phyloP scores from a whole-genome alignment of 306 rosid genomes.

The Acacia acuminata region DNA sequence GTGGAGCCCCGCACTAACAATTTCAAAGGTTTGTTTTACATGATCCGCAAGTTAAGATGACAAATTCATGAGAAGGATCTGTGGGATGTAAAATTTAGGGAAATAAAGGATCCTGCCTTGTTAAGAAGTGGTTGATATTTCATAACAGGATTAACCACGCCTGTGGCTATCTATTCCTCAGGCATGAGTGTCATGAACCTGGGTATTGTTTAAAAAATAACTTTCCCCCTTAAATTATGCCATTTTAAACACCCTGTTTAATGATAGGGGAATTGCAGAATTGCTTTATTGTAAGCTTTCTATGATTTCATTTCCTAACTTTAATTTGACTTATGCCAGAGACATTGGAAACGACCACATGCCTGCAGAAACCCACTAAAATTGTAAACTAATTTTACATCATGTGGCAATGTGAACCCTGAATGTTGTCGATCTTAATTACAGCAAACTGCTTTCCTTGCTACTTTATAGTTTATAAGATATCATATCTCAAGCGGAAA shows the following conservation, averaged over 20 bases:
- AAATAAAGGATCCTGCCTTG: not conserved
- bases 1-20: constrained; percentile 80
- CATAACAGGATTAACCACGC: not conserved
- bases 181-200: not conserved
- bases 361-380: not conserved
- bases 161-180: not conserved
- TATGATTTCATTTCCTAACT: not conserved
- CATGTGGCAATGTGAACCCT: not conserved
- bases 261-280: not conserved
- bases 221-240: not conserved
- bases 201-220: not conserved
- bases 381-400: not conserved
- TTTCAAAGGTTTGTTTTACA: constrained; percentile 58
- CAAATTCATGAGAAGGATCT: not conserved
- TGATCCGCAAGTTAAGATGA: not conserved
- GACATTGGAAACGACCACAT: not conserved
- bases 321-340: not conserved
- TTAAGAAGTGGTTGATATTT: not conserved
- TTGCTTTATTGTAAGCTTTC: not conserved
- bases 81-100: not conserved
- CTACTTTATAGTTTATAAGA: not conserved
- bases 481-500: not conserved
- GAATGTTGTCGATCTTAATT: not conserved
- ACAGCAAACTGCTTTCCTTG: not conserved
- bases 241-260: not conserved